Evolutionary conservation across 208 protist genomes (phyloP).

Genomic region (Wallacemonas sp.): DNA sequence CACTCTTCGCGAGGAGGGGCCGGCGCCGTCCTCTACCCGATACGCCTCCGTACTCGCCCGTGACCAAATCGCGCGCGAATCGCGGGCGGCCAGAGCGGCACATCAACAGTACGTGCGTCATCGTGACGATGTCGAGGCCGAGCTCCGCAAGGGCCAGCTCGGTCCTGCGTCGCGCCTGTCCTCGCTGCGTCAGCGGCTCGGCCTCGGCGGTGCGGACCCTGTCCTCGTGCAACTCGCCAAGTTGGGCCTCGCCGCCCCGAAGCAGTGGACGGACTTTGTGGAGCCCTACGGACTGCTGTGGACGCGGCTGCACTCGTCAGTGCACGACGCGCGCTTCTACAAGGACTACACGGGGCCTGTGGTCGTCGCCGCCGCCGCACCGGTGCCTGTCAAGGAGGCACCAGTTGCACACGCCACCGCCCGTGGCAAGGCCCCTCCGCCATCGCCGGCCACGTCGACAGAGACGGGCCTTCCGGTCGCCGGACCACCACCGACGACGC

Average conservation of each 20-base stretch:
- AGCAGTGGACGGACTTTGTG: slow-evolving; percentile 30
- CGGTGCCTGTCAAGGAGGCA: too few relatives aligned
- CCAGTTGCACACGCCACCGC: too few relatives aligned
- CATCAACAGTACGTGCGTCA: not conserved
- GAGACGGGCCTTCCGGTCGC: too few relatives aligned
- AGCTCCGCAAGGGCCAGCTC: not conserved
- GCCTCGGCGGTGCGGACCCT: slow-evolving; percentile 22
- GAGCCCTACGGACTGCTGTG: slow-evolving; percentile 35
- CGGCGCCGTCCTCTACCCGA: slow-evolving; percentile 3
- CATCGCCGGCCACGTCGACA: too few relatives aligned
- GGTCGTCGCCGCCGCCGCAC: not conserved
- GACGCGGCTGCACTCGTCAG: slow-evolving; percentile 31
- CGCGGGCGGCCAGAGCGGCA: not conserved
- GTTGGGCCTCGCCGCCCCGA: slow-evolving; percentile 29
- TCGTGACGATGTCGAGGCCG: not conserved
- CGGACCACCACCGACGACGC: not conserved
- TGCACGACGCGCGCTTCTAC: slow-evolving; percentile 39
- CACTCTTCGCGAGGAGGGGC: too few relatives aligned
- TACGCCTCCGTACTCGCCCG: not conserved
- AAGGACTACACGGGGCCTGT: slow-evolving; percentile 27
- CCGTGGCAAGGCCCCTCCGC: too few relatives aligned
- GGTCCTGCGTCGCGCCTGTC: not conserved
- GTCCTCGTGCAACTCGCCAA: slow-evolving; percentile 27
- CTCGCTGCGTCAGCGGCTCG: not conserved
- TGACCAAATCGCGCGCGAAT: not conserved